phyloP scores from a whole-genome alignment of 2,329 filamentous ascomycete species.

The Neonectria sp. region DNA sequence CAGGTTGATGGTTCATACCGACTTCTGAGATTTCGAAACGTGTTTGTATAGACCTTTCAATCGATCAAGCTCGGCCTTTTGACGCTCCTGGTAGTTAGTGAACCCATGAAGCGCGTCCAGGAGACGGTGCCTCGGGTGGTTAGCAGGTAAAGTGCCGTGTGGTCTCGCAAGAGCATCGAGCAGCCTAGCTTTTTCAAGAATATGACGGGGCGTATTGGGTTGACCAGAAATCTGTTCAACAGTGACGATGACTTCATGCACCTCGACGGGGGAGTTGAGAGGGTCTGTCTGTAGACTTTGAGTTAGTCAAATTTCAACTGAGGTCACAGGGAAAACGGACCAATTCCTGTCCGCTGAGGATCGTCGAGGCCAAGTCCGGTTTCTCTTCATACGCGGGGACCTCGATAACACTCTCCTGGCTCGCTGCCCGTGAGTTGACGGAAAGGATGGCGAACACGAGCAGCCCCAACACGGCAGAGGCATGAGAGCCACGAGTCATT shows the following conservation, averaged over 20 bases:
- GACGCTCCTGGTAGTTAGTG: conserved; percentile 51
- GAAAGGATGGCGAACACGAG: conserved; percentile 15
- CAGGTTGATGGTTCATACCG: conserved; percentile 30
- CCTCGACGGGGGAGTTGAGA: conserved; percentile 34
- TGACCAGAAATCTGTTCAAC: conserved; percentile 43
- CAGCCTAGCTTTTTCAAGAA: conserved; percentile 50
- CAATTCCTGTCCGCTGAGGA: conserved; percentile 22
- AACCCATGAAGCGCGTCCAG: conserved; percentile 59
- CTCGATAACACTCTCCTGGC: conserved; percentile 24
- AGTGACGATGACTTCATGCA: conserved; percentile 48
- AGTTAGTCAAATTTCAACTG: neutral
- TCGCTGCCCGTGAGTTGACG: conserved; percentile 12
- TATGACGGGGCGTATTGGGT: conserved; percentile 45
- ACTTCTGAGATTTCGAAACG: conserved; percentile 53
- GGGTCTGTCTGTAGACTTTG: conserved; percentile 3
- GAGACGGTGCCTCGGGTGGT: conserved; percentile 57
- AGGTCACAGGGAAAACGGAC: conserved; percentile 26
- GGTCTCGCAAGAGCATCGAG: conserved; percentile 48
- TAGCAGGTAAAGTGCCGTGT: conserved; percentile 51
- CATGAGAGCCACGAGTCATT: neutral
- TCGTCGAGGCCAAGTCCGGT: conserved; percentile 31
- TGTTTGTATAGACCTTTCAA: conserved; percentile 55
- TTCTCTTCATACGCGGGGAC: conserved; percentile 23
- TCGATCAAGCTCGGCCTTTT: conserved; percentile 55
- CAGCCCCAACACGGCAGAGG: conserved; percentile 6